Percentiles rank a stretch among this genome's conserved stretches.
Evolutionary conservation across 2,329 filamentous ascomycete species (phyloP).

Genomic region (Alternaria viburni): DNA sequence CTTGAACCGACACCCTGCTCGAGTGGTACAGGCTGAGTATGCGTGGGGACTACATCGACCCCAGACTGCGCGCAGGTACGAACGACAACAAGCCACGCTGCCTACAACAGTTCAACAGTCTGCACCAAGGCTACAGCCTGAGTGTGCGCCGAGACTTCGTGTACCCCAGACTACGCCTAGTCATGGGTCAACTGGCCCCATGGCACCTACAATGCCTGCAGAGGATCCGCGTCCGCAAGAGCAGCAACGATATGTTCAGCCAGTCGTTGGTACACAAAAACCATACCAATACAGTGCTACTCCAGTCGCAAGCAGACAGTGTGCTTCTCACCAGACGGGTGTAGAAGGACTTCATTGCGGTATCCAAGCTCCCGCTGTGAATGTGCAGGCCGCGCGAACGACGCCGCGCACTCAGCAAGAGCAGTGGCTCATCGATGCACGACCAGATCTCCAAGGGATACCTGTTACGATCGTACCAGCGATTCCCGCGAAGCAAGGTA

Average conservation of each 20-base stretch:
- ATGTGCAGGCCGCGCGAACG: background rate
- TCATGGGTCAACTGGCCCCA: too few relatives aligned
- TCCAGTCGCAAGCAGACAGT: background rate
- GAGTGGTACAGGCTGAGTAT: background rate
- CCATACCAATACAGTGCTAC: background rate
- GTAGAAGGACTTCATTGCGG: background rate
- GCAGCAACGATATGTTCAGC: background rate
- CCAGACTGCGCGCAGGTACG: background rate
- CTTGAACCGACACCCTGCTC: background rate
- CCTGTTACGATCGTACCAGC: background rate
- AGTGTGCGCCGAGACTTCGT: too few relatives aligned
- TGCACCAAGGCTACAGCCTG: background rate
- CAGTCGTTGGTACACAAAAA: background rate
- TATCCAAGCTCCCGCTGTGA: background rate
- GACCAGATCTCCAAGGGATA: background rate
- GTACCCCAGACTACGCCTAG: background rate
- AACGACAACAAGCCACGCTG: background rate
- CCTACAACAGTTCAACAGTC: background rate
- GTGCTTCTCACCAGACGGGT: background rate
- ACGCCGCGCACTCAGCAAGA: background rate
- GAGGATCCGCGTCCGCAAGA: fast-evolving
- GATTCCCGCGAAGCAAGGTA: background rate
- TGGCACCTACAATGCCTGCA: background rate
- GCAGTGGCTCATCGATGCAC: background rate
- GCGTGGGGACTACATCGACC: background rate